Evolutionary conservation across 163 green algal species (phyloP), one percentile per base, ranked within the genome.

Genomic region (Chloromonas sp.): DNA sequence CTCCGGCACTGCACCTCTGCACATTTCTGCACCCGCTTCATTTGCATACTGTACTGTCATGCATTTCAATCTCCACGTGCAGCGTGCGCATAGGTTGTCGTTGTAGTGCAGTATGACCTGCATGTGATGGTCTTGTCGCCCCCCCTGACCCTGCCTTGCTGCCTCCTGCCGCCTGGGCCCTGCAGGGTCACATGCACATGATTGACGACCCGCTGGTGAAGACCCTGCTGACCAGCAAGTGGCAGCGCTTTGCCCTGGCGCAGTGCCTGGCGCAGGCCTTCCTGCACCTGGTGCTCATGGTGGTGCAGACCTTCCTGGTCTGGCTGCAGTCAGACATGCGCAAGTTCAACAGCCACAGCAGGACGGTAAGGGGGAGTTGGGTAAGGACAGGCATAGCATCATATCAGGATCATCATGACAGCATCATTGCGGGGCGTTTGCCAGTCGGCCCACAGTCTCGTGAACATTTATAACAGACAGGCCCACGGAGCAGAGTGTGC

Each of bases 141-240:
- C 66, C 66, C 11, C 66, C 66, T 11, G 11, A 8, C 66, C 66
- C 66, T 11, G 8, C 66, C 66, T 11, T 76, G 66, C 66, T 11
- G 66, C 66, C 66, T 11, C 5, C 11, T 11, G 8, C 66, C 66
- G 8, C 66, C 66, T 76, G 66, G 8, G 5, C 8, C 66, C 66
- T 11, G n/a, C 60, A 87, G 74, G 14, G 86, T 58, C 89, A 93
- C 81, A 71, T 91, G 81, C 79, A 88, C 61, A 84, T 92, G 85
- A 86, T 92, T 84, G 81, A 77, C 1, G 89, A 94, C 87, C 88
- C 88, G 15, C 83, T 94, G 85, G 82, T 94, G 57, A 83, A 84
- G 36, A 91, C 87, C 57, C 83, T 94, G 83, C 87, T 93, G 61
- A 61, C 79, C 58, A 87, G 85, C 87, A 94, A 94, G 88, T 94